Conservation (phyloP, 2,329 filamentous ascomycete species). For the Didymella keratinophila region DNA sequence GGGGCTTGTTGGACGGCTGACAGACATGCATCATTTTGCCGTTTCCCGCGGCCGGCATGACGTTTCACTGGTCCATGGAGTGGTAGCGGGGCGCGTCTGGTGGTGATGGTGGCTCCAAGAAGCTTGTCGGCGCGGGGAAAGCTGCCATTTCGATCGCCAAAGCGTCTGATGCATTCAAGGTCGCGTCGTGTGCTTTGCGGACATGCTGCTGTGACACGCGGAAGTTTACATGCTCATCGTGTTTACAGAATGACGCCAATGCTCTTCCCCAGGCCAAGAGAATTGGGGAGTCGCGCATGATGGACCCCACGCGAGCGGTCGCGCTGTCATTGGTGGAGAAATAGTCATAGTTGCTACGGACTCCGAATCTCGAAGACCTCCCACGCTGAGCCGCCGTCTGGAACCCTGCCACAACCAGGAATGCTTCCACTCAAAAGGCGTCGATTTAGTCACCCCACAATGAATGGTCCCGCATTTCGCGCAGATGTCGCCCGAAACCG, state of each 20-base stretch:
- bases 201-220: constrained; percentile 10
- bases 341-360: constrained; percentile 23
- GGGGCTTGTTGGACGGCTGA: constrained; percentile 24
- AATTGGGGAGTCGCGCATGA: constrained; percentile 21
- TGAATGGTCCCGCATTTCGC: constrained; percentile 45
- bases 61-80: constrained; percentile 15
- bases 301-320: constrained; percentile 39
- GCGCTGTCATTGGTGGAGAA: constrained; percentile 43
- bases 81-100: constrained; percentile 5
- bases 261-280: constrained; percentile 46
- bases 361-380: constrained; percentile 21
- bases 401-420: constrained; percentile 33
- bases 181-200: constrained; percentile 4
- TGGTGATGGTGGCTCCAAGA: background rate
- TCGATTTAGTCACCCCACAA: constrained; percentile 49
- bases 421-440: constrained; percentile 29
- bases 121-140: constrained; percentile 13
- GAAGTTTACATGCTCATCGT: constrained; percentile 13
- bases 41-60: constrained; percentile 39
- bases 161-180: background rate
- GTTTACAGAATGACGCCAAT: constrained; percentile 25
- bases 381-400: constrained; percentile 36
- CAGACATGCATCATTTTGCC: constrained; percentile 35
- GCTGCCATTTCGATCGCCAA: constrained; percentile 8
- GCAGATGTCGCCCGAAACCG: constrained; percentile 42